Percentiles rank a stretch among this genome's conserved stretches.
Conservation (phyloP, 179 eudicot genomes). For the Camellia oleifera region DNA sequence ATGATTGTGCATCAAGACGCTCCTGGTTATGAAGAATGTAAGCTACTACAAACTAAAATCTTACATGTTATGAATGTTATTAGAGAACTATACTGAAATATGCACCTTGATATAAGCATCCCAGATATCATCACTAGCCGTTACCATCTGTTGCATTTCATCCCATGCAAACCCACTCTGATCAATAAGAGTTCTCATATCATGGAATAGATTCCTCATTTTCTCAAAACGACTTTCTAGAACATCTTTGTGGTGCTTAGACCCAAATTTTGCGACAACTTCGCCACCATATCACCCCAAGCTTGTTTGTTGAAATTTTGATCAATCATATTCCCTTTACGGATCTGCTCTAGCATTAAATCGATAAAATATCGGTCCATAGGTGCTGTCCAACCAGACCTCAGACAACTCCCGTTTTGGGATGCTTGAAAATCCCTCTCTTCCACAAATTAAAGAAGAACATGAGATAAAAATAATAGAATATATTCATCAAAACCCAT, state of each 20-base stretch:
- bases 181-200: constrained; percentile 6
- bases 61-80: neutral
- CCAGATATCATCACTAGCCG: constrained; percentile 12
- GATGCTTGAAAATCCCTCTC: too few relatives aligned
- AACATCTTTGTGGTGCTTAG: neutral
- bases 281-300: neutral
- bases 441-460: too few relatives aligned
- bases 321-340: too few relatives aligned
- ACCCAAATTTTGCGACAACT: constrained; percentile 8
- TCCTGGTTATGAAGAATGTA: neutral
- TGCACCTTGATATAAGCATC: constrained; percentile 12
- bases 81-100: neutral
- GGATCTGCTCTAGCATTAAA: too few relatives aligned
- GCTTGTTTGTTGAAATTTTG: too few relatives aligned
- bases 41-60: neutral
- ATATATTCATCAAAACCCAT: neutral
- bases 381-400: too few relatives aligned
- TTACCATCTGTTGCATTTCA: neutral
- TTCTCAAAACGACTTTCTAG: constrained; percentile 1
- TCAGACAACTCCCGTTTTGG: too few relatives aligned
- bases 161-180: constrained; percentile 9
- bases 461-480: neutral
- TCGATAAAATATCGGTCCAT: too few relatives aligned
- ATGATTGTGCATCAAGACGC: neutral
- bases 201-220: constrained; percentile 3